Evolutionary conservation across 2,329 filamentous ascomycete genomes (phyloP).

Genomic region (Hymenoscyphus linearis): DNA sequence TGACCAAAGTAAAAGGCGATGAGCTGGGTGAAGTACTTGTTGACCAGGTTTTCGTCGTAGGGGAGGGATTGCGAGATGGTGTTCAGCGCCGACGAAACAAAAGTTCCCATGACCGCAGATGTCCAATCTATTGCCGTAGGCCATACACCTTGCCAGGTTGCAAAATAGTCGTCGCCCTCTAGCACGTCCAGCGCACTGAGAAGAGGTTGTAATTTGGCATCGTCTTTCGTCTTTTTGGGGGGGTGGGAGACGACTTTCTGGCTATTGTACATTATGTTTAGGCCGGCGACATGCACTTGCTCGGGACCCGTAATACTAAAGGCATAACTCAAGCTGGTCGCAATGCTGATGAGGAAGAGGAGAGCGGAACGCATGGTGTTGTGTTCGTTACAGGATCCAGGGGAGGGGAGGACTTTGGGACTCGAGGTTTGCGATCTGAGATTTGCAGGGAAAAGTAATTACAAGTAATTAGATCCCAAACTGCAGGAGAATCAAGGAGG

Average conservation of each 20-base stretch:
- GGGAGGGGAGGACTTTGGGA: too few relatives aligned
- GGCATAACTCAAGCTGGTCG: conserved; percentile 1
- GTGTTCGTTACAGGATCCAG: neutral
- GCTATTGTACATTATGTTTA: too few relatives aligned
- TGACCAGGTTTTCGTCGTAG: conserved; percentile 68
- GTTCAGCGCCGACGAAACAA: conserved; percentile 66
- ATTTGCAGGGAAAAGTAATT: conserved; percentile 7
- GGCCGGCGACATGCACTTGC: conserved; percentile 3
- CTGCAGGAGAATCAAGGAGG: conserved; percentile 12
- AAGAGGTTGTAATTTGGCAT: conserved; percentile 19
- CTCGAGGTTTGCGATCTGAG: conserved; percentile 3
- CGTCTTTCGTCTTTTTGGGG: conserved; percentile 12
- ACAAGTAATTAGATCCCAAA: conserved; percentile 2
- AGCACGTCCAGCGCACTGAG: conserved; percentile 65
- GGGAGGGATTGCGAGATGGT: conserved; percentile 53
- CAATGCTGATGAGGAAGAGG: conserved; percentile 8
- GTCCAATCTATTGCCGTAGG: conserved; percentile 91
- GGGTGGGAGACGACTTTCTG: too few relatives aligned
- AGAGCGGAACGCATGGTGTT: conserved; percentile 14
- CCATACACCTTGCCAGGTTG: conserved; percentile 74
- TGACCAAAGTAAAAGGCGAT: conserved; percentile 82
- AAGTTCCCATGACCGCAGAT: conserved; percentile 74
- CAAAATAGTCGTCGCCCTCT: conserved; percentile 71
- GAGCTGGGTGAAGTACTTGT: conserved; percentile 73
- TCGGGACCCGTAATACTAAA: conserved; percentile 6